phyloP scores from a whole-genome alignment of 495 filamentous ascomycete genomes.

The Symbiotaphrina buchneri region DNA sequence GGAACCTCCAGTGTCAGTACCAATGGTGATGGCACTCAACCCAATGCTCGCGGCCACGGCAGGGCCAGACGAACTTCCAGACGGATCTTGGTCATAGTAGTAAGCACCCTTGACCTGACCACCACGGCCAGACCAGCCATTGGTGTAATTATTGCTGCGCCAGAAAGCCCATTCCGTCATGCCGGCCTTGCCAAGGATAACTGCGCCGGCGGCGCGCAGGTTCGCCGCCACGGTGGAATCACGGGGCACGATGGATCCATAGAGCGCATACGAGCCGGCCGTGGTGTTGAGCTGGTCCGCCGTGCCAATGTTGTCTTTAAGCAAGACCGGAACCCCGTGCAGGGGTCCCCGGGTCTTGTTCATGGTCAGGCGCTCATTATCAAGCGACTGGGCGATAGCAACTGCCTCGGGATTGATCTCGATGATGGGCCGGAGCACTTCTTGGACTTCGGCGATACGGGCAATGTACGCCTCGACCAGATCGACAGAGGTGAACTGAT shows the following conservation, averaged over 20 bases:
- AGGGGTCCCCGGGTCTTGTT: conserved; percentile 7
- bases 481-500: conserved; percentile 31
- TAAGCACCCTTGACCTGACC: conserved; percentile 22
- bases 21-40: conserved; percentile 13
- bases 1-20: conserved; percentile 19
- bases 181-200: conserved; percentile 26
- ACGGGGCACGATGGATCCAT: conserved; percentile 20
- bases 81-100: conserved; percentile 15
- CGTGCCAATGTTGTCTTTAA: conserved; percentile 18
- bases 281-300: conserved; percentile 7
- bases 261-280: conserved; percentile 33
- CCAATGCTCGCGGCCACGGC: conserved; percentile 15
- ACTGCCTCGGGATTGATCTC: conserved; percentile 25
- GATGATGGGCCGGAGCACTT: conserved; percentile 15
- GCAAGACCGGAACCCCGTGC: conserved; percentile 15
- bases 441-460: conserved; percentile 19
- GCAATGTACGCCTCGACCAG: conserved; percentile 23
- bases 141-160: conserved; percentile 14
- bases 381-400: conserved; percentile 12
- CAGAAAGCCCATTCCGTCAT: conserved; percentile 20
- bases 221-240: conserved; percentile 23
- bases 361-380: conserved; percentile 7
- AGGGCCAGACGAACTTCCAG: conserved; percentile 14
- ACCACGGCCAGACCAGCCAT: conserved; percentile 21
- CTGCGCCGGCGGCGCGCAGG: conserved; percentile 22